phyloP scores from a whole-genome alignment of 1,139 yeast genomes.

The Saccharomyces hybrid region DNA sequence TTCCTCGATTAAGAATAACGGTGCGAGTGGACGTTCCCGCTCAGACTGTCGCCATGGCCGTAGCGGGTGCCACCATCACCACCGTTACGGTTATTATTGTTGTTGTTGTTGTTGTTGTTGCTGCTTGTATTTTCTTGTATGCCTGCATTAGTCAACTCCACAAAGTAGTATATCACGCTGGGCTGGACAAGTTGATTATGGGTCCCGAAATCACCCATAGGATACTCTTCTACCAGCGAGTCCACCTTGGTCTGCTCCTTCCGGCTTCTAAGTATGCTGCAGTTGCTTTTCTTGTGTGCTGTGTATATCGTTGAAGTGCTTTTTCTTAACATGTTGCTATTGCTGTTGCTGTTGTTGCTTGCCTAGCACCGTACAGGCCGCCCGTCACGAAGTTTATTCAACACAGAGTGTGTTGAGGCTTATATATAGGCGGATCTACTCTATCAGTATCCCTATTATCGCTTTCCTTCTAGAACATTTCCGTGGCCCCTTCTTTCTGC shows the following conservation, averaged over 20 bases:
- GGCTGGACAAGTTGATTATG: slow-evolving; percentile 12
- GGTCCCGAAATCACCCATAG: slow-evolving; percentile 12
- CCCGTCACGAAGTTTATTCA: neutral
- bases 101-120: slow-evolving; percentile 1
- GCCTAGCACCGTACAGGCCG: neutral
- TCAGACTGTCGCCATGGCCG: neutral
- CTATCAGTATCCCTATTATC: neutral
- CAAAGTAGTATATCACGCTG: slow-evolving; percentile 13
- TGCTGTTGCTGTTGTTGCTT: neutral
- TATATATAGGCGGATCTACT: neutral
- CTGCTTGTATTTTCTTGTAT: neutral
- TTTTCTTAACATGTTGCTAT: neutral
- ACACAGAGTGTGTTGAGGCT: neutral
- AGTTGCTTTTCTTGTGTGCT: neutral
- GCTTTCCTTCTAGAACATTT: neutral
- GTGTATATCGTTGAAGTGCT: neutral
- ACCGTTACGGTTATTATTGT: neutral
- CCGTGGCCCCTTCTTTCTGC: neutral
- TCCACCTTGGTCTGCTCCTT: neutral
- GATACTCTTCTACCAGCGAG: neutral
- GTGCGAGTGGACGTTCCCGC: neutral
- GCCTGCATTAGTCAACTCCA: slow-evolving; percentile 8
- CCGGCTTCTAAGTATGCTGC: slow-evolving; percentile 1
- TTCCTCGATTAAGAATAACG: neutral
- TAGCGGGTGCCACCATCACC: neutral